These are phyloP conservation scores for Parachlorella kessleri DNA, from an alignment of 139 green algal genomes.

Conservation along the genomic window DNA sequence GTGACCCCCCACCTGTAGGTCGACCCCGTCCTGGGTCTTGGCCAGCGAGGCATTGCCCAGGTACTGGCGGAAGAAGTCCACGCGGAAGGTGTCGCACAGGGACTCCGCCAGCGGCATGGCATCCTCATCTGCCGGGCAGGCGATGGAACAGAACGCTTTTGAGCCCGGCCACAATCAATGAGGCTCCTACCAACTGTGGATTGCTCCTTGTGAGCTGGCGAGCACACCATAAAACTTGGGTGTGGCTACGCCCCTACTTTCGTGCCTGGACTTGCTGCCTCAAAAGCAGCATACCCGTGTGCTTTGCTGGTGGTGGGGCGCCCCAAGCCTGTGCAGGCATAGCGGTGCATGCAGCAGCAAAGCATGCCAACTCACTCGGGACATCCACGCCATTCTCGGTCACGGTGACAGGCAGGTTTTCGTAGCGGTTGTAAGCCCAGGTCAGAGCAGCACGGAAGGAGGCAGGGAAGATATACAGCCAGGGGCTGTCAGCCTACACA, in stretches of 20 bases:
- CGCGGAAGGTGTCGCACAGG: constrained; percentile 40
- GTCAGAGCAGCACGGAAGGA: constrained; percentile 41
- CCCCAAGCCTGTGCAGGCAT: too few relatives aligned
- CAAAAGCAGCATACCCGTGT: too few relatives aligned
- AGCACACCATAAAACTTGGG: background rate
- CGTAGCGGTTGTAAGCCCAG: constrained; percentile 40
- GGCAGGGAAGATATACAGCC: constrained; percentile 50
- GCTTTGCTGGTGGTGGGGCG: too few relatives aligned
- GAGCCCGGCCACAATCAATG: background rate
- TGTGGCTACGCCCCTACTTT: too few relatives aligned
- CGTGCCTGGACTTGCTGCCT: too few relatives aligned
- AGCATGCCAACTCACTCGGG: too few relatives aligned
- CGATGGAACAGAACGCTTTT: background rate
- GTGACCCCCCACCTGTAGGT: constrained; percentile 36
- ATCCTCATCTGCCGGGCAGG: background rate
- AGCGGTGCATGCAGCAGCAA: too few relatives aligned
- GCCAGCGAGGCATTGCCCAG: constrained; percentile 17
- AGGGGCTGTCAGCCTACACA: constrained; percentile 35
- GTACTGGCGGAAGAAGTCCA: constrained; percentile 47
- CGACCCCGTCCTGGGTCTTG: constrained; percentile 27
- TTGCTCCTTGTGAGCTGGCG: background rate
- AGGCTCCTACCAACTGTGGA: background rate
- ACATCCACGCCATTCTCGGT: constrained; percentile 44
- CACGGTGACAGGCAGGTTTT: background rate
- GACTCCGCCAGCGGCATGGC: constrained; percentile 4